These are phyloP conservation scores for Trifolium subterraneum DNA, from an alignment of 306 rosid species.

Conservation along the genomic window DNA sequence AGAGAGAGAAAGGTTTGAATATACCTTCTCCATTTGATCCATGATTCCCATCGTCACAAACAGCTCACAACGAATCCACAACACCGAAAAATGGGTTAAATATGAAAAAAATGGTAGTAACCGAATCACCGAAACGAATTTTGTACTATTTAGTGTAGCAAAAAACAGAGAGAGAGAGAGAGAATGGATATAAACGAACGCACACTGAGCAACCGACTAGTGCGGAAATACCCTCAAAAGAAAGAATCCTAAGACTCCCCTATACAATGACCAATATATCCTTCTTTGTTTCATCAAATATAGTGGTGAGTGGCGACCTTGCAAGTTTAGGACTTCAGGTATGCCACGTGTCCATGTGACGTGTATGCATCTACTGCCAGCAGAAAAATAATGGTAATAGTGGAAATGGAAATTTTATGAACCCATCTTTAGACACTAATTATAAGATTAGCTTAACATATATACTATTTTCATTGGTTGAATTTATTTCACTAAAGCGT, in stretches of 20 bases:
- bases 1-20: background rate
- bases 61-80: background rate
- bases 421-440: background rate
- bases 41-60: slow-evolving; percentile 41
- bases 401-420: slow-evolving; percentile 49
- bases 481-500: background rate
- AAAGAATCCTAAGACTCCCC: slow-evolving; percentile 37
- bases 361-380: slow-evolving; percentile 27
- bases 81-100: slow-evolving; percentile 11
- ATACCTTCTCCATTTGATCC: slow-evolving; percentile 58
- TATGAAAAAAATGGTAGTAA: slow-evolving; percentile 12
- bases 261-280: slow-evolving; percentile 47
- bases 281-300: slow-evolving; percentile 2
- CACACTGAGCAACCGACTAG: slow-evolving; percentile 42
- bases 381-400: background rate
- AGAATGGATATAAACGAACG: background rate
- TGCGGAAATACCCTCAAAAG: slow-evolving; percentile 39
- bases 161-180: background rate
- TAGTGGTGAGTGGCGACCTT: slow-evolving; percentile 25
- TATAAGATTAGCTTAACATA: background rate
- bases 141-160: background rate
- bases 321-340: slow-evolving; percentile 13
- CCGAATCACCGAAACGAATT: slow-evolving; percentile 32
- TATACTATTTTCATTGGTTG: slow-evolving; percentile 8
- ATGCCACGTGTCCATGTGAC: slow-evolving; percentile 53